phyloP scores from a whole-genome alignment of 1,284 basidiomycete genomes.

The Apiotrichum domesticum region DNA sequence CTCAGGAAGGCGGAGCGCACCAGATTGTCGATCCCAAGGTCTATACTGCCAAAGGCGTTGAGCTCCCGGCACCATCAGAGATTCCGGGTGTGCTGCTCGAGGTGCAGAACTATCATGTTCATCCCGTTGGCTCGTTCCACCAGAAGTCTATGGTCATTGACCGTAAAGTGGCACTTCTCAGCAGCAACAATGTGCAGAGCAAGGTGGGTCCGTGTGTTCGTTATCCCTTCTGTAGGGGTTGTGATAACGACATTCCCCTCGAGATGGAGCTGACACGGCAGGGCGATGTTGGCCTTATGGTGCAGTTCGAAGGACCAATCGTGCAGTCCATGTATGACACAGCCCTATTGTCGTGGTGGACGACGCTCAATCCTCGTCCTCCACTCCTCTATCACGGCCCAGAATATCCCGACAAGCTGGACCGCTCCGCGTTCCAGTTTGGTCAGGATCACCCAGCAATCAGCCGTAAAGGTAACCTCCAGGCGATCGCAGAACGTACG shows the following conservation, averaged over 20 bases:
- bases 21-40: conserved; percentile 7
- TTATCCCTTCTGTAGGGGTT: not conserved
- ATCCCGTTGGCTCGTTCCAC: conserved; percentile 54
- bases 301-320: conserved; percentile 60
- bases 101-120: conserved; percentile 35
- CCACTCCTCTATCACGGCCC: conserved; percentile 48
- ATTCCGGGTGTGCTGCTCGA: conserved; percentile 16
- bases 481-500: conserved; percentile 10
- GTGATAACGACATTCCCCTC: not conserved
- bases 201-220: not conserved
- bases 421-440: conserved; percentile 14
- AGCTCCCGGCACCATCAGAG: conserved; percentile 14
- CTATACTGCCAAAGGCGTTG: conserved; percentile 2
- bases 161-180: conserved; percentile 56
- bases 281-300: conserved; percentile 59
- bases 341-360: conserved; percentile 59
- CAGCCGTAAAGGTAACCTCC: not conserved
- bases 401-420: not conserved
- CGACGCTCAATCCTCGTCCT: conserved; percentile 54
- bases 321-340: conserved; percentile 66
- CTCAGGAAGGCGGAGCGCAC: conserved; percentile 3
- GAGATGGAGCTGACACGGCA: not conserved
- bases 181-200: conserved; percentile 60
- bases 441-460: conserved; percentile 15
- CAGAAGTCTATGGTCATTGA: conserved; percentile 68